These are phyloP conservation scores for Mariannaea elegans DNA, from an alignment of 2,329 filamentous ascomycete genomes.

Conservation along the genomic window DNA sequence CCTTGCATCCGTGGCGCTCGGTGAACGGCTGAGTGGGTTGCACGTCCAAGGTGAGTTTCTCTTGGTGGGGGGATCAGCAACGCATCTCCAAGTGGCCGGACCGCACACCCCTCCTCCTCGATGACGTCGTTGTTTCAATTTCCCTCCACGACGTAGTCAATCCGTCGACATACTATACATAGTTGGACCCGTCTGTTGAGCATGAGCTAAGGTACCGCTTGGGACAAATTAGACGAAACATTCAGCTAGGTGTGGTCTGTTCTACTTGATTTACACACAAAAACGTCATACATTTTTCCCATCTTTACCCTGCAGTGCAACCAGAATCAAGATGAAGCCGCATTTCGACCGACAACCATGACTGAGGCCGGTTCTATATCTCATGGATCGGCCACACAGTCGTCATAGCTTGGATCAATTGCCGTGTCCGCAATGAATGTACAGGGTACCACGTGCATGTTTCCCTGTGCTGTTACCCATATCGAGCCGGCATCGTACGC, in stretches of 20 bases:
- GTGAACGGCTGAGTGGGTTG: too few species aligned
- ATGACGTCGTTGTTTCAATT: conserved; percentile 6
- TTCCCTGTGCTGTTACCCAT: too few species aligned
- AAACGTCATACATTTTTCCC: conserved; percentile 2
- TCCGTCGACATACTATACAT: too few species aligned
- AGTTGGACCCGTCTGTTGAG: too few species aligned
- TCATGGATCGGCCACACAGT: background rate
- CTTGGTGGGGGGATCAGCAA: background rate
- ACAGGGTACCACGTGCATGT: background rate
- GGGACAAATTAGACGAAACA: too few species aligned
- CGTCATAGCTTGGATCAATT: too few species aligned
- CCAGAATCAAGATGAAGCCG: background rate
- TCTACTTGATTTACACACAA: background rate
- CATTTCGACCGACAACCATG: too few species aligned
- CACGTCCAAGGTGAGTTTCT: background rate
- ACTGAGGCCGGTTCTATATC: background rate
- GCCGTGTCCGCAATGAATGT: background rate
- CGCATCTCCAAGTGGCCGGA: background rate
- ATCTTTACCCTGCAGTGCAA: background rate
- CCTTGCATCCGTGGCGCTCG: background rate
- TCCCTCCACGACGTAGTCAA: too few species aligned
- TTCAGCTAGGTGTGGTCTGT: too few species aligned
- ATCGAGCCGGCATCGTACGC: too few species aligned
- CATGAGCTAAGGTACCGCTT: too few species aligned
- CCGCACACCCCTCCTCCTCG: background rate